Percentiles rank a stretch among this genome's conserved stretches.
Conservation (phyloP, 1,284 basidiomycete genomes). For the Rhodofomes roseus region DNA sequence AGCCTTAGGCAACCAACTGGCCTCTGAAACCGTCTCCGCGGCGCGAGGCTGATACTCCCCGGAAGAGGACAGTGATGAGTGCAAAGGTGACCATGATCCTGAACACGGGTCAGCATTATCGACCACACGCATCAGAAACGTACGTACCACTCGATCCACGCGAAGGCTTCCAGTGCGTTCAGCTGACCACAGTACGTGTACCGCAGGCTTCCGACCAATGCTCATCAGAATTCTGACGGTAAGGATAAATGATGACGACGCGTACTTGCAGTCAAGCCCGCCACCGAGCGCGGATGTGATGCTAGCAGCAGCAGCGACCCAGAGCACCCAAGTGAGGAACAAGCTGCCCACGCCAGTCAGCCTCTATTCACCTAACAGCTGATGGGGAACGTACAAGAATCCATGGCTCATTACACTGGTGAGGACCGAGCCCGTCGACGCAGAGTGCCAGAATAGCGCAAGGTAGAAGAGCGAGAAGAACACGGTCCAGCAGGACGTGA, state of each 20-base stretch:
- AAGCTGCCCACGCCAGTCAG: constrained; percentile 36
- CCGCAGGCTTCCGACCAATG: constrained; percentile 17
- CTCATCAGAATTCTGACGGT: constrained; percentile 16
- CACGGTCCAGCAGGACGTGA: constrained; percentile 68
- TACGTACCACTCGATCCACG: constrained; percentile 31
- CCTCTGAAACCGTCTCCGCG: constrained; percentile 30
- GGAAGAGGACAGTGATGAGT: constrained; percentile 25
- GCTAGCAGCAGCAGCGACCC: constrained; percentile 43
- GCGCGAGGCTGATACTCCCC: constrained; percentile 25
- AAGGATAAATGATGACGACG: constrained; percentile 10
- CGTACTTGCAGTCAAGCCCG: constrained; percentile 62
- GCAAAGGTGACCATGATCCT: constrained; percentile 31
- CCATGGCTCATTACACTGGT: constrained; percentile 62
- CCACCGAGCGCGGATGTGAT: constrained; percentile 65
- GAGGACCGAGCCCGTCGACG: constrained; percentile 41
- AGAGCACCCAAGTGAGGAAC: constrained; percentile 52
- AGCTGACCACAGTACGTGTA: constrained; percentile 52
- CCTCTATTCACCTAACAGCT: neutral
- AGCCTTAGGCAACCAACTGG: constrained; percentile 19
- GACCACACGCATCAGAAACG: neutral
- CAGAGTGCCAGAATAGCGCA: constrained; percentile 46
- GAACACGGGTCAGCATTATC: neutral
- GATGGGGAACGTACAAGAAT: constrained; percentile 47
- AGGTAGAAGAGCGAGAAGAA: constrained; percentile 50
- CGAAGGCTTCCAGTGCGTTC: constrained; percentile 32